Evolutionary conservation across 2,329 filamentous ascomycete genomes (phyloP).

Genomic region (Fonsecaea monophora): DNA sequence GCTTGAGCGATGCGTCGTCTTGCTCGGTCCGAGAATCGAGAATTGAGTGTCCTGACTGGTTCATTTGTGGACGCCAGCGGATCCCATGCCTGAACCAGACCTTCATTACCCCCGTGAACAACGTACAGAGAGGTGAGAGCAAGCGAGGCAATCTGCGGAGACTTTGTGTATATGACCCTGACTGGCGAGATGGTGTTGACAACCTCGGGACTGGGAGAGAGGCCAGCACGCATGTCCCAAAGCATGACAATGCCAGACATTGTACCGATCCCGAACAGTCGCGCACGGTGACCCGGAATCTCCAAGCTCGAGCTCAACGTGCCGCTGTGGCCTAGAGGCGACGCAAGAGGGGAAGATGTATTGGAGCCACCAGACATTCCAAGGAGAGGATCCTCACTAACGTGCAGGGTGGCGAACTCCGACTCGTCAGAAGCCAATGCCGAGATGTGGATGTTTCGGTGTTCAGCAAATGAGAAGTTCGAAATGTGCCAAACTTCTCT

Average conservation of each 20-base stretch:
- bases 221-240: constrained; percentile 80
- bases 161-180: constrained; percentile 87
- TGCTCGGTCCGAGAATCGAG: constrained; percentile 79
- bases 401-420: constrained; percentile 71
- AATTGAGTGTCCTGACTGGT: constrained; percentile 85
- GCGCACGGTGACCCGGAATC: constrained; percentile 82
- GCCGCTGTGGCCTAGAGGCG: constrained; percentile 58
- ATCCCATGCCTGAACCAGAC: constrained; percentile 95
- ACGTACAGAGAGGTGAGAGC: constrained; percentile 85
- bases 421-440: constrained; percentile 77
- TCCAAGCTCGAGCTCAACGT: constrained; percentile 56
- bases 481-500: constrained; percentile 73
- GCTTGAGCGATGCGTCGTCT: constrained; percentile 75
- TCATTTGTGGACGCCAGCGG: constrained; percentile 79
- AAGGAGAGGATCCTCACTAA: constrained; percentile 78
- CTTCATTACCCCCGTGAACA: constrained; percentile 92
- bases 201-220: constrained; percentile 61
- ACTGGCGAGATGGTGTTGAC: constrained; percentile 71
- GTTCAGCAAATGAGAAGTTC: constrained; percentile 65
- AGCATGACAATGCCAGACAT: constrained; percentile 76
- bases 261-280: constrained; percentile 82
- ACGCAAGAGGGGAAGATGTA: constrained; percentile 61
- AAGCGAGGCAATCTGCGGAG: constrained; percentile 81
- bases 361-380: constrained; percentile 62
- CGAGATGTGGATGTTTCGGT: constrained; percentile 68